Conservation (phyloP, 495 filamentous ascomycete genomes). For the Hyphodiscus hymeniophilus region DNA sequence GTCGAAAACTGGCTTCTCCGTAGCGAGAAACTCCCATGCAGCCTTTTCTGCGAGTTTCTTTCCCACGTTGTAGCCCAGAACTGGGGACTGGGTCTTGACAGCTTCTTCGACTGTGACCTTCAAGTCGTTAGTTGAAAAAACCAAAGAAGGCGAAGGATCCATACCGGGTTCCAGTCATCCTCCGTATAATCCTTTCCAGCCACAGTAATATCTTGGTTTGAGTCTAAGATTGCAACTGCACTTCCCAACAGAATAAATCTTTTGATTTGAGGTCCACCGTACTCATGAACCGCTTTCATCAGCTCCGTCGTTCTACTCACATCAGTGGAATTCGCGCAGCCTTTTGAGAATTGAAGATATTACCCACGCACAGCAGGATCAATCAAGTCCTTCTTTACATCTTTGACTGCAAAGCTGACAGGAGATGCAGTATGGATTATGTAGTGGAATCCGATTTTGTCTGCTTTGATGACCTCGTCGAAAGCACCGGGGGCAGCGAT, state of each 20-base stretch:
- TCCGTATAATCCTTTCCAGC: slow-evolving; percentile 28
- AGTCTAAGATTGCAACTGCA: slow-evolving; percentile 25
- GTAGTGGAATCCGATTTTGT: slow-evolving; percentile 15
- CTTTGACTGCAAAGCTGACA: slow-evolving; percentile 1
- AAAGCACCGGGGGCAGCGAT: slow-evolving; percentile 14
- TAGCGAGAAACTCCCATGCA: slow-evolving; percentile 30
- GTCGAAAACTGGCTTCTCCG: slow-evolving; percentile 23
- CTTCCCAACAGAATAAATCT: slow-evolving; percentile 25
- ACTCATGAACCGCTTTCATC: slow-evolving; percentile 20
- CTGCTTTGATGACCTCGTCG: slow-evolving; percentile 15
- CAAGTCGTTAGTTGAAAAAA: not conserved
- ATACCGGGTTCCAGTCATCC: slow-evolving; percentile 33
- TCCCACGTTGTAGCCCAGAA: slow-evolving; percentile 28
- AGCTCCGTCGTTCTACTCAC: slow-evolving; percentile 22
- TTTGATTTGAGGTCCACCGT: slow-evolving; percentile 24
- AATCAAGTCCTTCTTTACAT: slow-evolving; percentile 7
- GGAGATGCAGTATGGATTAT: slow-evolving; percentile 25
- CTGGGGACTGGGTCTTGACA: slow-evolving; percentile 20
- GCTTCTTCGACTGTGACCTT: slow-evolving; percentile 28
- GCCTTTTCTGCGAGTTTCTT: slow-evolving; percentile 29
- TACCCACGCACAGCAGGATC: slow-evolving; percentile 12
- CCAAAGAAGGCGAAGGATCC: not conserved
- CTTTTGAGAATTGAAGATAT: not conserved
- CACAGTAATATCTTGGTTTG: slow-evolving; percentile 20
- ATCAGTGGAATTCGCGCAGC: not conserved